Base-by-base conservation (phyloP, 129 eudicot genomes). In the Solidago caesia region DNA sequence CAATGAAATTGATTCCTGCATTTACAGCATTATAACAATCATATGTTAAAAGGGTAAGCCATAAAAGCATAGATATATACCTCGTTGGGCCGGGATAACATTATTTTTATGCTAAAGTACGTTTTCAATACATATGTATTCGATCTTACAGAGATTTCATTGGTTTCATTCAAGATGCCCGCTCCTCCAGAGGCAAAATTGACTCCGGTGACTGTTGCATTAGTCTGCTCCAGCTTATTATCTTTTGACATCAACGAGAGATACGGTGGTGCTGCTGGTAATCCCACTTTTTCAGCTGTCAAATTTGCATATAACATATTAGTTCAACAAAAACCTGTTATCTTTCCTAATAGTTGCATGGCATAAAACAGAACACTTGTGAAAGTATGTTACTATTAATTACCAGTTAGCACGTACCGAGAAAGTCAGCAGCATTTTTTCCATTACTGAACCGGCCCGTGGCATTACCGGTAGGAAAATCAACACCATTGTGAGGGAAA, bases 361-460 rank as follows among this genome's bases (percentile, higher is more conserved):
- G 39, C 39, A 33, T 33, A 33, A 33, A 33, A 47, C 52, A 47
- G 52, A 0, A 53, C 43, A 68, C 2, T 8, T 4, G 25, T 5
- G 0, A 47, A 68, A 11, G 6, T 53, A 44, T 66, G n/a, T 53
- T 3, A 4, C 12, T 11, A 53, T 53, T 11, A 11, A 13, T 53
- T 15, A 11, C 21, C 60, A 53, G 60, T 0, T 10, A 5, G 43
- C 5, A 68, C 5, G 7, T 90, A 91, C 96, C 95, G 13, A 88
- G 63, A 69, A 91, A 82, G 70, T 85, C 96, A 39, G 92, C 96
- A 29, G 92, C 87, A 69, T 88, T 91, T 64, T 86, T 91, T 79
- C 96, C 96, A 43, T 88, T 91, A 80, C 83, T 67, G 65, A 91
- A 91, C 9, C 96, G 85, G 8, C 96, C 97, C 16, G 96, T 88